These are phyloP conservation scores for Geum urbanum DNA, from an alignment of 306 rosid genomes.

Conservation along the genomic window DNA sequence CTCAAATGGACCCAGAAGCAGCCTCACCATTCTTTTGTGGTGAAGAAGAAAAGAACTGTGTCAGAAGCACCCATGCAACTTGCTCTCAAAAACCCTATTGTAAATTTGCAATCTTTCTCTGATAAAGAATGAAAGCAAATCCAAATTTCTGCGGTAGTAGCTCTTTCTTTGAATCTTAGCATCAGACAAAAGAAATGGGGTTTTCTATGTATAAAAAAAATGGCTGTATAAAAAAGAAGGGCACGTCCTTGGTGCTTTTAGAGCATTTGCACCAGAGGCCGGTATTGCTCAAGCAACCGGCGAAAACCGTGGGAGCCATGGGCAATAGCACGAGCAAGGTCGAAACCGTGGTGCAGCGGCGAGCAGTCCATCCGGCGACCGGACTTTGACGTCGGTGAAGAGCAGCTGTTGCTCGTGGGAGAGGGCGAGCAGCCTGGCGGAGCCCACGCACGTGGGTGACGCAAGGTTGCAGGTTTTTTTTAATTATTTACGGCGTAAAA, in stretches of 20 bases:
- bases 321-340: too few relatives aligned
- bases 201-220: constrained; percentile 14
- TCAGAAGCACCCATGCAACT: constrained; percentile 16
- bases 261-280: too few relatives aligned
- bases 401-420: too few relatives aligned
- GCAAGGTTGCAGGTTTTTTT: too few relatives aligned
- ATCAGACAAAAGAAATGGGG: neutral
- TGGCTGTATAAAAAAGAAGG: constrained; percentile 7
- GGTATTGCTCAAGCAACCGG: too few relatives aligned
- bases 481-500: too few relatives aligned
- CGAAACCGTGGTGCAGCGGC: too few relatives aligned
- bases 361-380: too few relatives aligned
- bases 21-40: constrained; percentile 3
- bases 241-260: neutral
- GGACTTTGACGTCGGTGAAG: too few relatives aligned
- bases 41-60: constrained; percentile 8
- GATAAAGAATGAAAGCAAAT: constrained; percentile 1
- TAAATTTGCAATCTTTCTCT: neutral
- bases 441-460: too few relatives aligned
- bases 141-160: constrained; percentile 9
- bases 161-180: constrained; percentile 30
- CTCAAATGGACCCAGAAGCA: constrained; percentile 34
- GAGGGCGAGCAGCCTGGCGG: too few relatives aligned
- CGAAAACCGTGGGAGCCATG: too few relatives aligned
- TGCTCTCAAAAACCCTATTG: neutral